Percentiles rank a stretch among this genome's conserved stretches.
Conservation (phyloP, 2,329 filamentous ascomycete genomes). For the Lojkania enalia region DNA sequence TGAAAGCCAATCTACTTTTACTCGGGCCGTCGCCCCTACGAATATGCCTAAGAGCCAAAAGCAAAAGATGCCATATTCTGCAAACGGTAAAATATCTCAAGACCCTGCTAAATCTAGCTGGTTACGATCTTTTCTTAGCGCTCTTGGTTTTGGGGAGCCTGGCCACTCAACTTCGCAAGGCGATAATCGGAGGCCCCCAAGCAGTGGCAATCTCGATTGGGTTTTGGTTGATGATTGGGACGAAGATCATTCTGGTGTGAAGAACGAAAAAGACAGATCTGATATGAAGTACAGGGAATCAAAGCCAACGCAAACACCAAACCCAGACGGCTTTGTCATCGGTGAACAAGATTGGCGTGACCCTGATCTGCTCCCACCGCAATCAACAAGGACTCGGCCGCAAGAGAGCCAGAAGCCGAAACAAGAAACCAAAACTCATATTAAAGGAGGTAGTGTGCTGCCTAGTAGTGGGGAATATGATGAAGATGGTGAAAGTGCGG, state of each 20-base stretch:
- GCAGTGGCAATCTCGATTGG: slow-evolving; percentile 76
- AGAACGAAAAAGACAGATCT: slow-evolving; percentile 30
- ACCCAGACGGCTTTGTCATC: slow-evolving; percentile 71
- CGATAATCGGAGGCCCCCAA: slow-evolving; percentile 68
- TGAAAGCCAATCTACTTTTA: slow-evolving; percentile 25
- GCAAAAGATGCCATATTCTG: background rate
- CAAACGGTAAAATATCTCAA: background rate
- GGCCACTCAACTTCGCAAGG: slow-evolving; percentile 30
- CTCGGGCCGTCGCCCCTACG: slow-evolving; percentile 9
- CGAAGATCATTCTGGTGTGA: slow-evolving; percentile 50
- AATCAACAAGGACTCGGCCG: slow-evolving; percentile 25
- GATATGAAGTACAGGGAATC: slow-evolving; percentile 11
- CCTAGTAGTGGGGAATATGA: slow-evolving; percentile 74
- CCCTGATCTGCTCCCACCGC: slow-evolving; percentile 65
- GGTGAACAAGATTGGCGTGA: slow-evolving; percentile 88
- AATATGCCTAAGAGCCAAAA: background rate
- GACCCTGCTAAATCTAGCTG: slow-evolving; percentile 43
- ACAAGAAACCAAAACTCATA: slow-evolving; percentile 32
- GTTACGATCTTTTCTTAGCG: slow-evolving; percentile 51
- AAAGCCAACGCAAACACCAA: slow-evolving; percentile 16
- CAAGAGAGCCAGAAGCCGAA: slow-evolving; percentile 13
- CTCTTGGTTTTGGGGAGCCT: slow-evolving; percentile 46
- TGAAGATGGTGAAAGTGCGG: slow-evolving; percentile 24
- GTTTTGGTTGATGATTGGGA: slow-evolving; percentile 69
- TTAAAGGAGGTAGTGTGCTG: slow-evolving; percentile 68